Evolutionary conservation across 2,329 filamentous ascomycete species (phyloP).

Genomic region (Fusarium armeniacum): DNA sequence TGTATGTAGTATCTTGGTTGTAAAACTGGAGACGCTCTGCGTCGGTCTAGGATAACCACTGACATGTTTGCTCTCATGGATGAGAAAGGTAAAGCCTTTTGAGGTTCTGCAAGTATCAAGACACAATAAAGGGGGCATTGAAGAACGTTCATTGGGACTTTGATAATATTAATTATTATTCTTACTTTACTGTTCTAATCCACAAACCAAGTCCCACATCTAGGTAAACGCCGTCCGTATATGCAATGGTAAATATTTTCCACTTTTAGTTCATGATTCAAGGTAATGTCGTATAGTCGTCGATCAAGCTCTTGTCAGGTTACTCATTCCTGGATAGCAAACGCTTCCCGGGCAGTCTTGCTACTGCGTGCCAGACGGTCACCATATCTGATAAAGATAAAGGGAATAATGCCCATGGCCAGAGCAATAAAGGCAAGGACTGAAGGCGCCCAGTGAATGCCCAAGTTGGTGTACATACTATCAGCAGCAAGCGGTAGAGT

Average conservation of each 20-base stretch:
- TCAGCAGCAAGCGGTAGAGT: conserved; percentile 53
- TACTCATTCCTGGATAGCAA: conserved; percentile 38
- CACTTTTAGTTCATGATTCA: conserved; percentile 7
- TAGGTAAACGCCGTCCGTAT: conserved; percentile 9
- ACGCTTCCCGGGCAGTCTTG: conserved; percentile 46
- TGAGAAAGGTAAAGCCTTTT: background rate
- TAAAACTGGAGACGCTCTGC: no score
- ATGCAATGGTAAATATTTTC: background rate
- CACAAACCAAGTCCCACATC: conserved; percentile 2
- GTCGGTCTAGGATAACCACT: no score
- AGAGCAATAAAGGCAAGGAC: conserved; percentile 52
- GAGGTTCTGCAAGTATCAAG: background rate
- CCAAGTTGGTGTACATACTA: conserved; percentile 53
- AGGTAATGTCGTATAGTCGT: conserved; percentile 8
- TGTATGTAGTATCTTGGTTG: background rate
- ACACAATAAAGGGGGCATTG: background rate
- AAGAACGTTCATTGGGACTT: background rate
- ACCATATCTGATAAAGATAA: conserved; percentile 53
- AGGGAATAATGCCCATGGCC: conserved; percentile 53
- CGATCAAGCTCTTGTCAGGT: background rate
- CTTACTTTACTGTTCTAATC: background rate
- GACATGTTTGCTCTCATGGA: background rate
- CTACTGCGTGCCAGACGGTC: conserved; percentile 51
- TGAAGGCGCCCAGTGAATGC: conserved; percentile 55
- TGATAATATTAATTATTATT: conserved; percentile 8